Base-by-base conservation (phyloP, 208 protist genomes). In the Trypanosoma platydactyli region DNA sequence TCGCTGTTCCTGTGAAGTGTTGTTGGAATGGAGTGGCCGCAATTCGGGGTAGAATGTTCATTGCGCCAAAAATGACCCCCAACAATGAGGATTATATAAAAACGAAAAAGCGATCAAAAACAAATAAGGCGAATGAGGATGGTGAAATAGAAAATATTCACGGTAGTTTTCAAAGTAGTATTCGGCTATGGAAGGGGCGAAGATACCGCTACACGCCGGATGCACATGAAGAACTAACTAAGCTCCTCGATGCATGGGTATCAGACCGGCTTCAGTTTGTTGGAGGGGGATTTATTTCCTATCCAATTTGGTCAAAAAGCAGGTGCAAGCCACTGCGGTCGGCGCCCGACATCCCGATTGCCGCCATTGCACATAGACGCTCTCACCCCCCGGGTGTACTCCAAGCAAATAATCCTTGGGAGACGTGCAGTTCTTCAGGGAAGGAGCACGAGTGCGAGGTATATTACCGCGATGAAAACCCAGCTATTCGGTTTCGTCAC, bases 21-120 rank as follows among this genome's bases (percentile, higher is more conserved):
- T 94, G 88, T 64, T 94, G 88, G 85, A 91, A 91, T 64, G 88
- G 88, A 42, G 73, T 82, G 1, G 82, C 84, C 3, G 82, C 82
- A 13, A 75, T 94, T n/a, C 84, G 88, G 5, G 84, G 87, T 1
- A 64, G 69, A 46, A 63, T 89, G 50, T 90, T 93, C 46, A 30
- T 68, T 58, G 6, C 41, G 1, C 48, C 61, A 18, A 20, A 24
- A 5, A 16, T 48, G 44, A 16, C 12, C 18, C 3, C 44, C 16
- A 2, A 16, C 3, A 12, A 22, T n/a, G 33, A 38, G 3, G 33
- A 9, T 38, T 38, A 48, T 12, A 16, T 5, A 48, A 12, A 48
- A 6, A 12, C 12, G 44, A 62, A 30, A 25, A 20, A 3, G 24
- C n/a, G 20, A 50, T 33, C 7, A 62, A 6, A 13, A 50, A 20